Evolutionary conservation across 805 yeast species (phyloP).

Genomic region (Metschnikowia koreensis): DNA sequence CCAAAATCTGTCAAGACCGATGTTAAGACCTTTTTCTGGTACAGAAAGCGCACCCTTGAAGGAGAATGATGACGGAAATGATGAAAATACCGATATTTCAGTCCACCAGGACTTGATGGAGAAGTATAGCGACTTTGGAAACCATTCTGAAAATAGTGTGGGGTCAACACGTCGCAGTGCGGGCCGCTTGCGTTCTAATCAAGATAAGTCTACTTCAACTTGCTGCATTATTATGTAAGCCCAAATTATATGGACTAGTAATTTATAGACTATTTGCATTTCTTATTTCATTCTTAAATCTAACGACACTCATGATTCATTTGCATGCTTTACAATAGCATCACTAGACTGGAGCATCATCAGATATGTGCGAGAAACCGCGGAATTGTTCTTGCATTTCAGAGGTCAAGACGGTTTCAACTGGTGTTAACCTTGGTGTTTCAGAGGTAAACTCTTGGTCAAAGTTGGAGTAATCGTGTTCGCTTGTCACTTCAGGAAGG

Average conservation of each 20-base stretch:
- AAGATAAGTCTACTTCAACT: constrained; percentile 7
- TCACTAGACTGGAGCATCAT: constrained; percentile 42
- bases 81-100: neutral
- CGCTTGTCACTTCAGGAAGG: constrained; percentile 80
- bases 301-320: neutral
- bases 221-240: constrained; percentile 21
- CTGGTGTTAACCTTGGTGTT: constrained; percentile 92
- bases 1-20: neutral
- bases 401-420: constrained; percentile 80
- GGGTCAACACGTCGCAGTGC: neutral
- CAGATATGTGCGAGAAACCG: constrained; percentile 88
- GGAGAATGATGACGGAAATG: neutral
- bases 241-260: neutral
- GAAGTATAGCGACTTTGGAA: neutral
- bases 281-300: neutral
- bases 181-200: neutral
- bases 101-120: constrained; percentile 1
- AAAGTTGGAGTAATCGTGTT: constrained; percentile 88
- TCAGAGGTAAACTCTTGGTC: constrained; percentile 94
- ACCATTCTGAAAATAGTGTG: neutral
- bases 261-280: constrained; percentile 4
- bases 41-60: no score
- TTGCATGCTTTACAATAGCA: neutral
- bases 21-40: neutral
- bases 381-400: constrained; percentile 95